Base-by-base conservation (phyloP, 345 rosid genomes). In the Linum trigynum region DNA sequence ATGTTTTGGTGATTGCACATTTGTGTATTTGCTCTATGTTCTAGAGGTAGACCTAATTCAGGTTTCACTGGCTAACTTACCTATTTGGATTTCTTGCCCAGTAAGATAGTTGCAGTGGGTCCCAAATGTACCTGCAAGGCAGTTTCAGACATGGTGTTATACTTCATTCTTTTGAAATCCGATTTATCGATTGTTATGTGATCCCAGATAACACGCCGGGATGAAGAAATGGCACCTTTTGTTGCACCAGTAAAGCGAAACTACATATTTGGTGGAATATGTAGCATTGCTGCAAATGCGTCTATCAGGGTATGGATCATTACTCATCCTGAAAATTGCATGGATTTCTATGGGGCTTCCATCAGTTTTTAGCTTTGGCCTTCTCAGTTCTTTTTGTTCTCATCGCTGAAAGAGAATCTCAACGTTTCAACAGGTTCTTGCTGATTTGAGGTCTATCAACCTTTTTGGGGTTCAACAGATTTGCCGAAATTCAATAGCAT, bases 401-500 rank as follows among this genome's bases (percentile, higher is more conserved):
- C 59, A 23, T 23, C 32, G 1, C 32, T 23, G 32, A 36, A 76
- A 62, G 23, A 65, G 62, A 74, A 53, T 63, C 45, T 17, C 41
- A 38, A 38, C 71, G 67, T 77, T 55, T 66, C 72, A 48, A 61
- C 74, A 95, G 99, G 95, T 90, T 70, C 79, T 95, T 78, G 92
- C 84, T 11, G 87, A 84, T 74, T 78, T 94, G 86, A 89, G 84
- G 62, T 79, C 88, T 45, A 75, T 89, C 76, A 94, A 91, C 75
- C 92, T 94, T 67, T 94, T 94, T 17, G 97, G 99, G 75, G 99
- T 91, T 77, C 99, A 94, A 69, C 99, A 88, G 79, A 89, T 94
- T 67, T 90, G 99, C 71, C 86, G 97, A 58, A 94, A 94, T 79
- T 82, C 97, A 59, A 91, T 94, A 69, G 97, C 99, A 39, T 63